Evolutionary conservation across 1,284 basidiomycete genomes (phyloP).

Genomic region (Earliella scabrosa): DNA sequence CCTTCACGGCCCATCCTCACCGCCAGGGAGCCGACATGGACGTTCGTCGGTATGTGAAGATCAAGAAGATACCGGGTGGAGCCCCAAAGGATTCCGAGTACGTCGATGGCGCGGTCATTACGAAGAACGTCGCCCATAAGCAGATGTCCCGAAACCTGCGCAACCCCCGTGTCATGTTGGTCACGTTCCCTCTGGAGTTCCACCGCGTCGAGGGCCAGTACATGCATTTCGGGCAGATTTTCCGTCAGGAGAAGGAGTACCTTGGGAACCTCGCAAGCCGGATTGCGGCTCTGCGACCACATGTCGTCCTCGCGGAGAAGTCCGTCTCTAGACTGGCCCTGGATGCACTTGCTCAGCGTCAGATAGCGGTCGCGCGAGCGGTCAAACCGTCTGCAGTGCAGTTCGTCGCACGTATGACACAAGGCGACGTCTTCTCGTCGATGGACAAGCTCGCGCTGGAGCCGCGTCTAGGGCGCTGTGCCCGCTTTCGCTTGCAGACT

Average conservation of each 20-base stretch:
- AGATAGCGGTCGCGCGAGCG: slow-evolving; percentile 89
- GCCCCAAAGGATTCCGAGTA: slow-evolving; percentile 93
- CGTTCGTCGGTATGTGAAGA: slow-evolving; percentile 94
- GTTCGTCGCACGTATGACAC: slow-evolving; percentile 91
- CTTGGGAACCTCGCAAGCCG: slow-evolving; percentile 88
- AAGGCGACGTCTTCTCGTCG: slow-evolving; percentile 93
- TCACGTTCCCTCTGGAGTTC: slow-evolving; percentile 96
- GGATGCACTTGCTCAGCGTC: slow-evolving; percentile 86
- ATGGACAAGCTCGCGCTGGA: slow-evolving; percentile 94
- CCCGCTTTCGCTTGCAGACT: slow-evolving; percentile 89
- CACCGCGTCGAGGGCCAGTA: slow-evolving; percentile 94
- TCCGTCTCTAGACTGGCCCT: slow-evolving; percentile 92
- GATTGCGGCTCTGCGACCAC: slow-evolving; percentile 89
- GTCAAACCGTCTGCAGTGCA: slow-evolving; percentile 90
- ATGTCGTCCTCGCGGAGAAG: slow-evolving; percentile 91
- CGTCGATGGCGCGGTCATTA: slow-evolving; percentile 96
- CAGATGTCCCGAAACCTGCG: slow-evolving; percentile 74
- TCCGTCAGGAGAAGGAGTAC: slow-evolving; percentile 95
- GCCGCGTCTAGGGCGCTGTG: slow-evolving; percentile 89
- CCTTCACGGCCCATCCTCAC: slow-evolving; percentile 75
- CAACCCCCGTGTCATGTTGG: slow-evolving; percentile 92
- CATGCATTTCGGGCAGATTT: slow-evolving; percentile 90
- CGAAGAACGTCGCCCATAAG: slow-evolving; percentile 98
- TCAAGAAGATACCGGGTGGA: slow-evolving; percentile 98
- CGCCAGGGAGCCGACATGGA: slow-evolving; percentile 92